Evolutionary conservation across 202 grass and related monocot genomes (phyloP), one percentile per base, ranked within the genome.

Genomic region (Schoenoplectus tabernaemontani): DNA sequence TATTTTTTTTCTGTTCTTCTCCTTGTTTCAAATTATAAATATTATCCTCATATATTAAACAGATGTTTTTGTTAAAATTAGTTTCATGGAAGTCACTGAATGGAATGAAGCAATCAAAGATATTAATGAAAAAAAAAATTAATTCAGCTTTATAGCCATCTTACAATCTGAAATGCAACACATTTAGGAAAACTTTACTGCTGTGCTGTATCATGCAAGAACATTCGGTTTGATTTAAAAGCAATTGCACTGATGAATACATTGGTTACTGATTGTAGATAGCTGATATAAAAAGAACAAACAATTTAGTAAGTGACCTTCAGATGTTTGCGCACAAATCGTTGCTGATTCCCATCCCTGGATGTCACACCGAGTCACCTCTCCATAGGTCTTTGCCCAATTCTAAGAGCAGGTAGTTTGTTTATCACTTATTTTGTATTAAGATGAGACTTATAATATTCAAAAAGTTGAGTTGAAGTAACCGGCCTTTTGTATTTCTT

Each of bases 311-410:
- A 36, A 94, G 39, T 15, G 91, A 92, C 53, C 83, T 80, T 51
- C 91, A 97, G 83, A 93, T 97, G 94, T 97, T 90, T 70, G 94
- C 94, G 1, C 94, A 86, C 86, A 97, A 92, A 60, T 73, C 81
- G 9, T 84, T 97, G 84, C 79, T 86, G 56, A 97, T 97, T 82
- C 94, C 94, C 73, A 78, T 93, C 7, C 83, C 86, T 12, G 87
- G 94, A 84, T 85, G 63, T 76, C 87, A 84, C 82, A 80, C 85
- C 24, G 86, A 76, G 28, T 84, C 94, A 4, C 83, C 80, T 64
- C 66, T 90, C 1, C 83, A 64, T 41, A 82, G 66, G 59, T 64
- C 44, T 82, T 85, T 77, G 22, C 56, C 17, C 64, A 77, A 84
- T 72, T 61, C 32, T 46, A 53, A 15, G 2, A 90, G 89, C 47